A percentile compares a stretch with the other conserved stretches of the same genome.
phyloP scores from a whole-genome alignment of 768 basidiomycete species.

The Pisolithus tinctorius region DNA sequence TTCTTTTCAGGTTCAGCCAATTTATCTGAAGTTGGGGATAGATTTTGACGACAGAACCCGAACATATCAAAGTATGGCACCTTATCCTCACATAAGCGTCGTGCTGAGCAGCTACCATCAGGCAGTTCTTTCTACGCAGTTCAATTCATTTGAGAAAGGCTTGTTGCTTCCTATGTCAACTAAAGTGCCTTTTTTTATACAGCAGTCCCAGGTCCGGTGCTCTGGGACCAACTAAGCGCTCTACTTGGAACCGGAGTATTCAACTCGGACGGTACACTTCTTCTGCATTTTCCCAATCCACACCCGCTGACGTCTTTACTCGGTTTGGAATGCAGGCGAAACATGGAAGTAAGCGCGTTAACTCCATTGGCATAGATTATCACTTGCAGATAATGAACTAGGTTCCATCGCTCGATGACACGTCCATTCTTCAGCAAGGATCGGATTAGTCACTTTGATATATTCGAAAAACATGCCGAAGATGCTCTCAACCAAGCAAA shows the following conservation, averaged over 20 bases:
- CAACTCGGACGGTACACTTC: slow-evolving; percentile 42
- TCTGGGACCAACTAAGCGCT: slow-evolving; percentile 12
- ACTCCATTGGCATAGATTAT: background rate
- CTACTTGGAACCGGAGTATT: slow-evolving; percentile 56
- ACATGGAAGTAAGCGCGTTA: slow-evolving; percentile 46
- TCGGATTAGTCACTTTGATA: slow-evolving; percentile 47
- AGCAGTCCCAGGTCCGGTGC: slow-evolving; percentile 9
- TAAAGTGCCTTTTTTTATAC: slow-evolving; percentile 13
- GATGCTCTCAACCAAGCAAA: slow-evolving; percentile 39
- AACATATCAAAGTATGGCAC: slow-evolving; percentile 36
- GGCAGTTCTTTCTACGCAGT: slow-evolving; percentile 40
- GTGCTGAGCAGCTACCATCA: slow-evolving; percentile 12
- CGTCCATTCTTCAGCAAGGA: slow-evolving; percentile 56
- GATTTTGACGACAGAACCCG: slow-evolving; percentile 44
- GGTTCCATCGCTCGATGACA: slow-evolving; percentile 54
- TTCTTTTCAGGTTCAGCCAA: background rate
- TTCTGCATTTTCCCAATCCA: background rate
- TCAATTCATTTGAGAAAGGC: slow-evolving; percentile 37
- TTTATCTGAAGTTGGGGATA: slow-evolving; percentile 9
- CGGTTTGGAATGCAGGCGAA: slow-evolving; percentile 29
- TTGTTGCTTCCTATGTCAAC: slow-evolving; percentile 2
- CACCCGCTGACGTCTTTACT: background rate
- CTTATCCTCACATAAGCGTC: background rate
- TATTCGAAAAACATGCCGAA: slow-evolving; percentile 45
- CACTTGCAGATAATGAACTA: slow-evolving; percentile 9